phyloP scores from a whole-genome alignment of 441 rosid genomes.

The Corymbia calophylla region DNA sequence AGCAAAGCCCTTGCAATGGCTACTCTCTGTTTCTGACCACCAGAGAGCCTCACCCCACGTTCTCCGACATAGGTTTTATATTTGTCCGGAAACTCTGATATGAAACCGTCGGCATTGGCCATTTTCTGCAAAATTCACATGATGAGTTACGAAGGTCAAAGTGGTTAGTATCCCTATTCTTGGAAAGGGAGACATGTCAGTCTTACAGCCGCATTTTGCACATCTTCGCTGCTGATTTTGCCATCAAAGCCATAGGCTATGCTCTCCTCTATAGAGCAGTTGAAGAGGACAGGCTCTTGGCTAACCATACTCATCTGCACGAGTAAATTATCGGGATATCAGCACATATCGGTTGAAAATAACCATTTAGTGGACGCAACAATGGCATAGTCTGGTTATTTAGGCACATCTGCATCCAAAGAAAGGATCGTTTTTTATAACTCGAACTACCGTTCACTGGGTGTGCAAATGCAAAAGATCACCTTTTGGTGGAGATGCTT shows the following conservation, averaged over 20 bases:
- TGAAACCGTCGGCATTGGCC: conserved; percentile 93
- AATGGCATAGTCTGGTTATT: neutral
- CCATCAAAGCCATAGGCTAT: conserved; percentile 79
- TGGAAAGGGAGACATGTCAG: neutral
- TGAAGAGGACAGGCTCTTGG: conserved; percentile 94
- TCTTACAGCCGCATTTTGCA: conserved; percentile 70
- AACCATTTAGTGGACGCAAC: neutral
- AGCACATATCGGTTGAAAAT: neutral
- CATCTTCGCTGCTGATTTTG: conserved; percentile 38
- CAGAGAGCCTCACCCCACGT: conserved; percentile 82
- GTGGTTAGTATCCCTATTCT: neutral
- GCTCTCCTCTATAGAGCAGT: conserved; percentile 79
- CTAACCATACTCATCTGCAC: conserved; percentile 82
- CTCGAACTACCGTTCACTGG: neutral
- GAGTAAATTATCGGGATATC: neutral
- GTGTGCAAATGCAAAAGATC: neutral
- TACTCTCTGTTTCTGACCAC: conserved; percentile 87
- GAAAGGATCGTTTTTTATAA: neutral
- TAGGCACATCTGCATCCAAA: neutral
- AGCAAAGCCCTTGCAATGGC: conserved; percentile 86
- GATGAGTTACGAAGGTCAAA: neutral
- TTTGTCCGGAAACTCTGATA: conserved; percentile 68
- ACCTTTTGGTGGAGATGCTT: conserved; percentile 79
- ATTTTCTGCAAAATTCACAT: conserved; percentile 48
- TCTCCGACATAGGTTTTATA: conserved; percentile 75